A percentile compares a stretch with the other conserved stretches of the same genome.
phyloP scores from a whole-genome alignment of 1,284 basidiomycete genomes.

The Apiotrichum sp. region DNA sequence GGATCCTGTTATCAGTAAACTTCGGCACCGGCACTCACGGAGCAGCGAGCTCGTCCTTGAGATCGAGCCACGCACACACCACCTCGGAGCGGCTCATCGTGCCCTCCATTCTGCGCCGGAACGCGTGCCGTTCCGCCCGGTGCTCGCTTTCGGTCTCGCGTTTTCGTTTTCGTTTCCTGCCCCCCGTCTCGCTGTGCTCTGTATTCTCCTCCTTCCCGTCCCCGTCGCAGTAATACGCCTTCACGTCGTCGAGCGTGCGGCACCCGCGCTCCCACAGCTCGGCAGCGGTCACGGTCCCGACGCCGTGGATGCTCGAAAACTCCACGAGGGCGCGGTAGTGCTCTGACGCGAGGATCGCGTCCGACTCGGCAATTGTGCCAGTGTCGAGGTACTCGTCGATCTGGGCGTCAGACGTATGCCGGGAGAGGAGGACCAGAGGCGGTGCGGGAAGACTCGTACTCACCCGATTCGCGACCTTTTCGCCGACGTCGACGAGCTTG shows the following conservation, averaged over 20 bases:
- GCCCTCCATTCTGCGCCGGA: conserved; percentile 29
- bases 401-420: conserved; percentile 14
- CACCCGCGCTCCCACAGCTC: conserved; percentile 42
- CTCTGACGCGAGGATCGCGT: conserved; percentile 28
- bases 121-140: conserved; percentile 27
- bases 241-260: conserved; percentile 38
- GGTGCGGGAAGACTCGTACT: not conserved
- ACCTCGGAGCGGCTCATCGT: conserved; percentile 44
- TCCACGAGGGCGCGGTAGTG: conserved; percentile 30
- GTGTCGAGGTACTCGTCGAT: conserved; percentile 44
- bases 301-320: conserved; percentile 42
- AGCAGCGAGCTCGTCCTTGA: conserved; percentile 38
- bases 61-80: conserved; percentile 40
- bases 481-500: conserved; percentile 39
- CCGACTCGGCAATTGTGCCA: conserved; percentile 34
- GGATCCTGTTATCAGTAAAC: conserved; percentile 26
- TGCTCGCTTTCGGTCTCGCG: conserved; percentile 13
- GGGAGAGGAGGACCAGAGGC: not conserved
- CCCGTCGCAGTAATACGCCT: conserved; percentile 24
- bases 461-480: conserved; percentile 42
- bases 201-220: not conserved
- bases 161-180: conserved; percentile 16
- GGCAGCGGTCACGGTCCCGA: conserved; percentile 38
- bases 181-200: not conserved
- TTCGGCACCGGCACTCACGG: conserved; percentile 19